These are phyloP conservation scores for Penicillium macrosclerotiorum DNA, from an alignment of 495 filamentous ascomycete genomes.

Conservation along the genomic window DNA sequence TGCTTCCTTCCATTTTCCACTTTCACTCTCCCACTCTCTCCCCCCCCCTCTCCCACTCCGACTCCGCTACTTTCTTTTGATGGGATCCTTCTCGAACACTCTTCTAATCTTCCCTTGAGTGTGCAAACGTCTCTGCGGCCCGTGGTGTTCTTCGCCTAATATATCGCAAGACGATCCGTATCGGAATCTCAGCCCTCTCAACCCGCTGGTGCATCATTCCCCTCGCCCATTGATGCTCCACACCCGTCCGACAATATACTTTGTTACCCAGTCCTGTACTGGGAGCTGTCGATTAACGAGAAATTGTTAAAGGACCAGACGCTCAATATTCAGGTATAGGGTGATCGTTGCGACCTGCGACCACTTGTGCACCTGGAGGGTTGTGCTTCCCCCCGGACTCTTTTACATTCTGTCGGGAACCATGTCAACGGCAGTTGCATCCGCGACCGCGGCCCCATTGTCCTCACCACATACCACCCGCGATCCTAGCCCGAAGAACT, in stretches of 20 bases:
- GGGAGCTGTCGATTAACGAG: no score
- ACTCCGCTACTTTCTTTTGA: slow-evolving; percentile 1
- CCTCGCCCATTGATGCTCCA: slow-evolving; percentile 18
- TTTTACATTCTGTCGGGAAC: neutral
- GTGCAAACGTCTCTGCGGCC: no score
- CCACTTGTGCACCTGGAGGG: neutral
- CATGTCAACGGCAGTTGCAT: slow-evolving; percentile 56
- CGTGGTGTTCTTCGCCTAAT: no score
- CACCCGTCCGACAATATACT: neutral
- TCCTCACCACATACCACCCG: slow-evolving; percentile 47
- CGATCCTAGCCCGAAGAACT: slow-evolving; percentile 49
- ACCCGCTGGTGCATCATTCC: no score
- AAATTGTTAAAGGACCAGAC: no score
- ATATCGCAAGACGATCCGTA: no score
- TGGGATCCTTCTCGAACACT: no score
- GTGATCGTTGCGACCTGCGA: neutral
- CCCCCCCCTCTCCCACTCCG: slow-evolving; percentile 4
- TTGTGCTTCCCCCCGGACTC: neutral
- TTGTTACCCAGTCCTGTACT: neutral
- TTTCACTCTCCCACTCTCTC: neutral
- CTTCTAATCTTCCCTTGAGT: no score
- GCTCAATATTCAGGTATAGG: no score
- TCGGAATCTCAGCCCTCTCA: no score
- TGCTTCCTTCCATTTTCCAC: no score
- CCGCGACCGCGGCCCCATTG: slow-evolving; percentile 44